Base-by-base conservation (phyloP, 1,284 basidiomycete species). In the Ceratorhiza oryzae-sativae region DNA sequence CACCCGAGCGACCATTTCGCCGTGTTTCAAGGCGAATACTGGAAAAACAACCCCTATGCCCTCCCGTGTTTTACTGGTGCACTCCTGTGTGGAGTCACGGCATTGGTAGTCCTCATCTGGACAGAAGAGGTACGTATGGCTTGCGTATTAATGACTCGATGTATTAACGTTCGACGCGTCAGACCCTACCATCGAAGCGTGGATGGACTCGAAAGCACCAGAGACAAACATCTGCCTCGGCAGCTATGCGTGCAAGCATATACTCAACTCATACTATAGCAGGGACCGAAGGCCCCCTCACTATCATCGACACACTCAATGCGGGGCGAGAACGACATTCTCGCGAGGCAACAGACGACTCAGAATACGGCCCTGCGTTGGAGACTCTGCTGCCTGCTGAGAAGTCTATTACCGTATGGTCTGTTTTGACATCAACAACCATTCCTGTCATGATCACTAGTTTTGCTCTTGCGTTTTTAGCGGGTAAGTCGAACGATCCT, bases 301-400 rank as follows among this genome's bases (percentile, higher is more conserved):
- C n/a, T 15, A n/a, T 23, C 8, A 20, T 39, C 30, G 9, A 20
- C 13, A 15, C 10, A 12, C 32, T 42, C 36, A 36, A n/a, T 13
- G 2, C 18, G 13, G 20, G 5, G 12, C 25, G 60, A 2, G 27
- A 27, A 18, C 46, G 60, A 34, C 49, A 67, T 48, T 3, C 1
- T 2, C 63, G 63, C 34, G 63, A 55, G 23, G 63, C 63, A 18
- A 67, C 63, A 2, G 63, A 67, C 36, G 63, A 67, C 23, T 67
- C 63, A 1, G 63, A 67, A 34, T 67, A 67, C 20, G 46, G 36
- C 10, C 18, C n/a, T 8, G 63, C 63, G 12, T 39, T 49, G 5
- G 36, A 67, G 15, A 53, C 49, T 5, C 23, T 67, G 30, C 36
- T 67, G 15, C 36, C 63, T 10, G 4, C 49, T 8, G 49, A 67